Conservation (phyloP, 2,329 filamentous ascomycete genomes). For the Annulohypoxylon truncatum region DNA sequence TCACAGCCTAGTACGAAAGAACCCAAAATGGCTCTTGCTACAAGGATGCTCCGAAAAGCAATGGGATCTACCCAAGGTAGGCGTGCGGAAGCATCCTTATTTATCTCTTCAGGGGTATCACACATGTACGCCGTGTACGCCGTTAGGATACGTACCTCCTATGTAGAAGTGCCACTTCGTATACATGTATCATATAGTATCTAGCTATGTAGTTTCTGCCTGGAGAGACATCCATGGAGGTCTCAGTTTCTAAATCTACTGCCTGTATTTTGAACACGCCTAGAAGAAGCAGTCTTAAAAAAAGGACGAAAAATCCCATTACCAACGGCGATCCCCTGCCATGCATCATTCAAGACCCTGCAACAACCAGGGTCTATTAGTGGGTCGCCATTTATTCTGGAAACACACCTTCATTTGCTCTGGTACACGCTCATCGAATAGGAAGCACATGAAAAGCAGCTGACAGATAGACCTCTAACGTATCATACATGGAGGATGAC, state of each 20-base stretch:
- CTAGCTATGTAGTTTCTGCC: no score
- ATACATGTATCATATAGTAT: no score
- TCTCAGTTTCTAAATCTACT: no score
- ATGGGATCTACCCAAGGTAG: slow-evolving; percentile 38
- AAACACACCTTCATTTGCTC: slow-evolving; percentile 35
- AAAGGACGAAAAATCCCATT: neutral
- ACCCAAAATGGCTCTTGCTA: slow-evolving; percentile 22
- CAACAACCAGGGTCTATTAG: slow-evolving; percentile 23
- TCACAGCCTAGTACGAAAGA: slow-evolving; percentile 23
- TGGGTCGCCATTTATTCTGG: slow-evolving; percentile 27
- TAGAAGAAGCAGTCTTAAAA: neutral
- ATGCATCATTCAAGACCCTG: slow-evolving; percentile 33
- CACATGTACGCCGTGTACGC: neutral
- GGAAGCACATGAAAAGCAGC: slow-evolving; percentile 6
- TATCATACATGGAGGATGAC: slow-evolving; percentile 11
- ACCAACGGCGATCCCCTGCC: slow-evolving; percentile 24
- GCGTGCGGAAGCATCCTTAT: slow-evolving; percentile 43
- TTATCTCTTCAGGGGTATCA: slow-evolving; percentile 34
- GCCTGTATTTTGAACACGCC: neutral
- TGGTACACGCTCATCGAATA: slow-evolving; percentile 13
- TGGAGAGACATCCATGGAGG: no score
- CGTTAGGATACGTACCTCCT: neutral
- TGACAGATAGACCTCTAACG: slow-evolving; percentile 25
- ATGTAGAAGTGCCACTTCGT: no score
- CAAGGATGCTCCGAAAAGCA: slow-evolving; percentile 36